Evolutionary conservation across 2,329 filamentous ascomycete species (phyloP).

Genomic region (Fonsecaea pedrosoi): DNA sequence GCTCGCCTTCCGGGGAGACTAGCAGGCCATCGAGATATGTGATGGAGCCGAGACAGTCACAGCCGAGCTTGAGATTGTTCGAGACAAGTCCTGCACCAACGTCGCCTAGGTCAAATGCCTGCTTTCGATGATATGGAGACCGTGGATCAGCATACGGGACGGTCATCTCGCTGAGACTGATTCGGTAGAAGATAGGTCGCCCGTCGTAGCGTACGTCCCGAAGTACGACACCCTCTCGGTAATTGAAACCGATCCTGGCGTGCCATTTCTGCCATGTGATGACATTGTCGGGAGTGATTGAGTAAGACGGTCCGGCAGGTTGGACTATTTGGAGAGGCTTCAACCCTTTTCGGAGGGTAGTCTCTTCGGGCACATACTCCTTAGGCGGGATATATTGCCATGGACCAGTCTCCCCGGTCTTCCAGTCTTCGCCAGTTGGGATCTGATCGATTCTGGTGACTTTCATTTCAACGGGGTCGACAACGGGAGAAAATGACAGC

Average conservation of each 20-base stretch:
- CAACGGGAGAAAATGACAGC: too few species aligned
- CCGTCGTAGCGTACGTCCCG: conserved; percentile 74
- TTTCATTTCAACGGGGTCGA: too few species aligned
- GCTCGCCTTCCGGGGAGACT: conserved; percentile 45
- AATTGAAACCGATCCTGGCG: conserved; percentile 71
- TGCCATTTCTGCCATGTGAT: conserved; percentile 76
- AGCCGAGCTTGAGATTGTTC: conserved; percentile 53
- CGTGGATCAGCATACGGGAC: conserved; percentile 72
- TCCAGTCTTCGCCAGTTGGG: too few species aligned
- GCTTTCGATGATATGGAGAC: conserved; percentile 69
- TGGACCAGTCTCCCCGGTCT: too few species aligned
- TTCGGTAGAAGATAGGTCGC: conserved; percentile 68
- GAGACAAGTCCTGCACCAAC: conserved; percentile 52
- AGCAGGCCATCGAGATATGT: conserved; percentile 53
- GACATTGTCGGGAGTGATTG: too few species aligned
- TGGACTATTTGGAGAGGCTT: too few species aligned
- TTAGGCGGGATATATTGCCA: too few species aligned
- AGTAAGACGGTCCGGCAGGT: too few species aligned
- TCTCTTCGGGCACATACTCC: too few species aligned
- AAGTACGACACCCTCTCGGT: conserved; percentile 71
- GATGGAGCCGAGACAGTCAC: conserved; percentile 54
- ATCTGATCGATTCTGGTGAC: too few species aligned
- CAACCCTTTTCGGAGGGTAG: too few species aligned
- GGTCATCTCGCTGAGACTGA: conserved; percentile 72
- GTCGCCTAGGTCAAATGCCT: conserved; percentile 64